Evolutionary conservation across 805 yeast genomes (phyloP).

Genomic region (Ogataea ramenticola): DNA sequence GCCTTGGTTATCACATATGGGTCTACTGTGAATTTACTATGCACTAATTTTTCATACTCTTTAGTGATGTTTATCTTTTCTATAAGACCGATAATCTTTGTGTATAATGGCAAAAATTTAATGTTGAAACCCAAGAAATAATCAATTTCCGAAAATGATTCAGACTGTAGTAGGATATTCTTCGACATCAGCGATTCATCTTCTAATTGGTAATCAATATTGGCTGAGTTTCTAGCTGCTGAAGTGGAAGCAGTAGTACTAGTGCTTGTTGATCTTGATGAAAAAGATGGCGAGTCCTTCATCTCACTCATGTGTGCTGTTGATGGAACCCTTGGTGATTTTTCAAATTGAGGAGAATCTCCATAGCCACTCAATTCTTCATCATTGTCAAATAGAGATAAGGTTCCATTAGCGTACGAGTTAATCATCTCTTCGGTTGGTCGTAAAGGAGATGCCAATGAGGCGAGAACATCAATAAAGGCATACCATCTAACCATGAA

Average conservation of each 20-base stretch:
- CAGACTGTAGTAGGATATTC: constrained; percentile 12
- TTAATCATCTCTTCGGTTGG: constrained; percentile 20
- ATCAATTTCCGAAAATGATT: constrained; percentile 42
- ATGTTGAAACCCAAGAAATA: constrained; percentile 62
- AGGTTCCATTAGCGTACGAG: constrained; percentile 4
- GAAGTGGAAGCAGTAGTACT: no score
- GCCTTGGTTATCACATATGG: constrained; percentile 28
- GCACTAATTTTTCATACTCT: constrained; percentile 1
- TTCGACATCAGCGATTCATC: constrained; percentile 5
- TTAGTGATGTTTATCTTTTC: constrained; percentile 20
- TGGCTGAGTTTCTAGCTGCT: no score
- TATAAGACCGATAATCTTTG: constrained; percentile 39
- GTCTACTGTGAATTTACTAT: constrained; percentile 1
- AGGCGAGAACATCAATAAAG: constrained; percentile 58
- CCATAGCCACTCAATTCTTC: neutral
- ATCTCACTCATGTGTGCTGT: no score
- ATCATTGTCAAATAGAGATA: neutral
- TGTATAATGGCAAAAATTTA: constrained; percentile 48
- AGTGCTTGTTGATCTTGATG: no score
- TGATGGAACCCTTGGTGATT: no score
- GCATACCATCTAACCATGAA: constrained; percentile 66
- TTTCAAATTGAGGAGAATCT: neutral
- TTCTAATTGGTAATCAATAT: constrained; percentile 23
- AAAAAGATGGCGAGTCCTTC: no score
- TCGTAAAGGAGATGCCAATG: constrained; percentile 45